These are phyloP conservation scores for Globisporangium cystogenes DNA, from an alignment of 352 stramenopile genomes.

Conservation along the genomic window DNA sequence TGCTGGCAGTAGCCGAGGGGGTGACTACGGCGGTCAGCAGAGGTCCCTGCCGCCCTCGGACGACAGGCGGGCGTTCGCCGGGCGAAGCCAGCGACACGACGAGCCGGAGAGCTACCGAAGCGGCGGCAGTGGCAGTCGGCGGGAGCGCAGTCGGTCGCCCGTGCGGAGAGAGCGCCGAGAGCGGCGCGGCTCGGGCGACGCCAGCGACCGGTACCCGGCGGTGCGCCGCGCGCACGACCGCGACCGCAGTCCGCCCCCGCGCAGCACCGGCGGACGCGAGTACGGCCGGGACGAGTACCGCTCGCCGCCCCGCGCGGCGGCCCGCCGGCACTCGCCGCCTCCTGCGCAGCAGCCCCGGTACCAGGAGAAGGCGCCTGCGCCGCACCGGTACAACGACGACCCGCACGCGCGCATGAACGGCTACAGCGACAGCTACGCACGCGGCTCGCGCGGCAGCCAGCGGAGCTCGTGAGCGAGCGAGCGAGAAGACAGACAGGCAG, in stretches of 20 bases:
- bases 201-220: neutral
- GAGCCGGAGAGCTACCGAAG: constrained; percentile 2
- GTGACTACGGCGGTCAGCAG: neutral
- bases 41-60: neutral
- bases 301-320: neutral
- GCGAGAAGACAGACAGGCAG: too few relatives aligned
- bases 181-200: neutral
- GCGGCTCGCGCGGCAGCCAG: neutral
- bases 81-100: neutral
- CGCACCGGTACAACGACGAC: constrained; percentile 4
- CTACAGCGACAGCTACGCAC: constrained; percentile 3
- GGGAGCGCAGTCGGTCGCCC: constrained; percentile 12
- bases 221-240: constrained; percentile 1
- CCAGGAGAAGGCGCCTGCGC: neutral
- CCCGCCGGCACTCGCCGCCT: neutral
- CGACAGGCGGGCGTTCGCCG: neutral
- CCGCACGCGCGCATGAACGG: constrained; percentile 6
- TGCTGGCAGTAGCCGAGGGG: neutral
- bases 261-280: neutral
- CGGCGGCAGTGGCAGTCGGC: neutral
- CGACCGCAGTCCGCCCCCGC: constrained; percentile 8
- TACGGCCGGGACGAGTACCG: neutral
- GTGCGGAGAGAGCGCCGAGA: constrained; percentile 7
- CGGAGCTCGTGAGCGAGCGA: neutral
- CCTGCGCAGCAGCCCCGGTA: neutral